phyloP scores from a whole-genome alignment of 495 filamentous ascomycete genomes.

The Entonaema liquescens region DNA sequence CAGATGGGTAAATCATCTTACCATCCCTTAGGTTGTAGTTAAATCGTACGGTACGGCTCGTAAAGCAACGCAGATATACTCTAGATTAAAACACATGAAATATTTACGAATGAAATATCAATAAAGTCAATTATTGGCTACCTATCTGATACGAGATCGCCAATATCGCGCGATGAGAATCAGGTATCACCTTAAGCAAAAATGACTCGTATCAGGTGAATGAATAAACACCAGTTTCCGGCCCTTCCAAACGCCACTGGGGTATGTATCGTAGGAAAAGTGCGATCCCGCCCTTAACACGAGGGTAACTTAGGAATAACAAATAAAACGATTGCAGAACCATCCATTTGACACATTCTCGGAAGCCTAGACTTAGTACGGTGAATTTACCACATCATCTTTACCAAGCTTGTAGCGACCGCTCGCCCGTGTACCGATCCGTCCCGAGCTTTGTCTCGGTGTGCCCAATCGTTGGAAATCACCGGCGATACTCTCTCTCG shows the following conservation, averaged over 20 bases:
- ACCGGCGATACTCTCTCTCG: slow-evolving; percentile 83
- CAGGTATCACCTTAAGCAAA: slow-evolving; percentile 41
- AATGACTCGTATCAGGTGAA: slow-evolving; percentile 5
- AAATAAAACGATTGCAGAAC: slow-evolving; percentile 10
- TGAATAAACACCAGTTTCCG: slow-evolving; percentile 16
- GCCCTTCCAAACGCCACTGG: slow-evolving; percentile 29
- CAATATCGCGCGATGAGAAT: background rate
- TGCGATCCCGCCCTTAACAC: slow-evolving; percentile 8
- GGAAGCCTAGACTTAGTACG: slow-evolving; percentile 62
- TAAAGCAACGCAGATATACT: background rate
- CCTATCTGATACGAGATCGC: slow-evolving; percentile 15
- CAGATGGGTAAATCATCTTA: background rate
- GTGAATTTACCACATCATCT: slow-evolving; percentile 85
- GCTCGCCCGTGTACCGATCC: slow-evolving; percentile 60
- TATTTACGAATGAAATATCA: background rate
- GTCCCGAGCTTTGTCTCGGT: slow-evolving; percentile 55
- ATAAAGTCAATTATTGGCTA: slow-evolving; percentile 27
- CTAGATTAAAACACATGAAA: background rate
- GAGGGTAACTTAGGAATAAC: slow-evolving; percentile 3
- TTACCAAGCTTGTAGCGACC: slow-evolving; percentile 68
- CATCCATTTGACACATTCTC: background rate
- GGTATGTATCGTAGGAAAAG: slow-evolving; percentile 37
- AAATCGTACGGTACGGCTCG: background rate
- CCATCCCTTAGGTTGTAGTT: background rate
- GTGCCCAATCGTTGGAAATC: slow-evolving; percentile 61